Percentiles rank a stretch among this genome's conserved stretches.
Evolutionary conservation across 2,329 filamentous ascomycete species (phyloP).

Genomic region (Exophiala lecanii-corni): DNA sequence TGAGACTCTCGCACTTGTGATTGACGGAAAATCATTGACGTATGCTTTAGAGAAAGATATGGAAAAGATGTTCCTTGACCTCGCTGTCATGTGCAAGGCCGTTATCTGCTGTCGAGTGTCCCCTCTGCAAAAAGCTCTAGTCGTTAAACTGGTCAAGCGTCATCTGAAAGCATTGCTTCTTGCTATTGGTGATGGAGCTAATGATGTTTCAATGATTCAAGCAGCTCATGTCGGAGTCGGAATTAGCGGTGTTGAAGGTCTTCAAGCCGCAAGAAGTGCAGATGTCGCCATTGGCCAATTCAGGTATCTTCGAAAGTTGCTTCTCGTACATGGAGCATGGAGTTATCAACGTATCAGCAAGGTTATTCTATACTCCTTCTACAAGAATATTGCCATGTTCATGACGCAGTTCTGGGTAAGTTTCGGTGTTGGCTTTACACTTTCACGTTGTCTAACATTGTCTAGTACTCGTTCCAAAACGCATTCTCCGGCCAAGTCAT

Average conservation of each 20-base stretch:
- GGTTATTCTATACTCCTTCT: constrained; percentile 96
- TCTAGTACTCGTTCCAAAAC: constrained; percentile 92
- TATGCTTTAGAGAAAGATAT: constrained; percentile 89
- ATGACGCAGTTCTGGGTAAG: constrained; percentile 98
- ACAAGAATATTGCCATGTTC: constrained; percentile 98
- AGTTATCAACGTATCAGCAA: constrained; percentile 96
- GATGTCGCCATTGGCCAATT: constrained; percentile 97
- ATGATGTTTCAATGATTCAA: constrained; percentile 99
- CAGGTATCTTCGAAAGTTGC: constrained; percentile 85
- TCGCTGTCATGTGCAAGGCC: constrained; percentile 96
- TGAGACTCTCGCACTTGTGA: constrained; percentile 85
- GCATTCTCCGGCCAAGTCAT: constrained; percentile 96
- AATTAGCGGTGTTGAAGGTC: constrained; percentile 93
- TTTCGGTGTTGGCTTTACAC: constrained; percentile 19
- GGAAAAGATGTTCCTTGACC: constrained; percentile 87
- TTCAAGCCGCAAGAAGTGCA: constrained; percentile 91
- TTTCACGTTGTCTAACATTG: constrained; percentile 17
- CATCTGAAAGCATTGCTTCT: constrained; percentile 87
- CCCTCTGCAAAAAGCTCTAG: constrained; percentile 90
- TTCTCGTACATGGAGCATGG: constrained; percentile 94
- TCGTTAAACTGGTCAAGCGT: constrained; percentile 96
- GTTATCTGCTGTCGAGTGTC: constrained; percentile 94
- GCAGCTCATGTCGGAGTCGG: constrained; percentile 96
- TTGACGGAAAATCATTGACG: constrained; percentile 92
- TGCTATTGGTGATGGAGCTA: constrained; percentile 94